Conservation (phyloP, 2,329 filamentous ascomycete species). For the Monosporascus ibericus region DNA sequence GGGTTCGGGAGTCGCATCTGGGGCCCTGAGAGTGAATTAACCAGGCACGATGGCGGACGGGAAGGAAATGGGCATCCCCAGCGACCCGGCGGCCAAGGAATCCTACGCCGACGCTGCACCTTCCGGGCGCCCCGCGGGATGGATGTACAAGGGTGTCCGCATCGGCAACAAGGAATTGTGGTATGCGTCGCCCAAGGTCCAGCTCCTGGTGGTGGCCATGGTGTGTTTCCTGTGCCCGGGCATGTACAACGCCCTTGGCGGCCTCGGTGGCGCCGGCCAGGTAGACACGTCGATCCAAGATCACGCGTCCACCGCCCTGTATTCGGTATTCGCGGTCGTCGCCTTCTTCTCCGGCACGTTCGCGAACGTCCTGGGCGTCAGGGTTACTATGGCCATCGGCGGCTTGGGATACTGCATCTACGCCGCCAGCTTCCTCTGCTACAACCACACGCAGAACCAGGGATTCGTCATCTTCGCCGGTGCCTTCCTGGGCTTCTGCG, state of each 20-base stretch:
- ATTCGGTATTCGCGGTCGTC: constrained; percentile 48
- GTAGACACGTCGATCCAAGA: constrained; percentile 50
- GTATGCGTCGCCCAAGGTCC: constrained; percentile 68
- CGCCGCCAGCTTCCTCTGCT: constrained; percentile 63
- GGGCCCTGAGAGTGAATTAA: background rate
- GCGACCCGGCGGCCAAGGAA: constrained; percentile 9
- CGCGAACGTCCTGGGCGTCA: constrained; percentile 69
- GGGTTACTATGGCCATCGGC: constrained; percentile 61
- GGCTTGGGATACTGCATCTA: constrained; percentile 75
- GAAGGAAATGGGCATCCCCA: background rate
- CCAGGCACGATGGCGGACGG: background rate
- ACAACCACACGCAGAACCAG: constrained; percentile 59
- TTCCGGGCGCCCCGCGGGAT: constrained; percentile 40
- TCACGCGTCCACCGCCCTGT: constrained; percentile 48
- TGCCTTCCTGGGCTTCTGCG: constrained; percentile 69
- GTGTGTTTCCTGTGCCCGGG: constrained; percentile 68
- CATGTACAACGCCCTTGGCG: constrained; percentile 64
- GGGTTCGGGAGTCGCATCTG: too few relatives aligned
- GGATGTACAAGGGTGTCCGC: constrained; percentile 62
- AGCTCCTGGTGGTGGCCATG: constrained; percentile 65
- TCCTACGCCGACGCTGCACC: constrained; percentile 11
- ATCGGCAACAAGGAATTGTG: constrained; percentile 52
- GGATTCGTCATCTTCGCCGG: constrained; percentile 74
- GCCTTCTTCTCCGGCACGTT: constrained; percentile 71
- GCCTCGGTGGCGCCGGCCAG: constrained; percentile 60